A percentile compares a stretch with the other conserved stretches of the same genome.
Conservation (phyloP, 2,329 filamentous ascomycete genomes). For the Gremmenia infestans region DNA sequence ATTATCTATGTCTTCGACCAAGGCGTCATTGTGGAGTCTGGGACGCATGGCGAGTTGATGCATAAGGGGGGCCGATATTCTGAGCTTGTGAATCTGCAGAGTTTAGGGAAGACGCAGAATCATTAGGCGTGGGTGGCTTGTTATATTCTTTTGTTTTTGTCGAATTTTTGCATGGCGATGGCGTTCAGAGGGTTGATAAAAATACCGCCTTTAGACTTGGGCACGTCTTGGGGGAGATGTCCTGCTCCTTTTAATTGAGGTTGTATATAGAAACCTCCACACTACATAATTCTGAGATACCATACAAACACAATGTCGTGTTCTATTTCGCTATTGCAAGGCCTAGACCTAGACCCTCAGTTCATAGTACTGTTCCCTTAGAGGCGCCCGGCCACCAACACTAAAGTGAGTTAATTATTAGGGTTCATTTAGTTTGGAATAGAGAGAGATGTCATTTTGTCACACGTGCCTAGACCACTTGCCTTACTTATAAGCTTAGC, state of each 20-base stretch:
- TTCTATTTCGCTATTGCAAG: too few relatives aligned
- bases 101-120: constrained; percentile 52
- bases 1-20: constrained; percentile 96
- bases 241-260: not conserved
- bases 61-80: constrained; percentile 66
- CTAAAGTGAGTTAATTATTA: too few relatives aligned
- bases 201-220: not conserved
- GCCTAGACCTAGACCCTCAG: too few relatives aligned
- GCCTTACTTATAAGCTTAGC: too few relatives aligned
- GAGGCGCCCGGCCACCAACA: too few relatives aligned
- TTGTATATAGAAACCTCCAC: too few relatives aligned
- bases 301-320: too few relatives aligned
- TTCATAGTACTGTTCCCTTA: too few relatives aligned
- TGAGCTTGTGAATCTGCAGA: constrained; percentile 77
- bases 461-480: too few relatives aligned
- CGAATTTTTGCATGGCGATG: constrained; percentile 11
- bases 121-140: not conserved
- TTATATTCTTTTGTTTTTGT: not conserved
- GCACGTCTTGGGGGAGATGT: not conserved
- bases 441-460: too few relatives aligned
- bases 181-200: constrained; percentile 5
- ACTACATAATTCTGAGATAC: too few relatives aligned
- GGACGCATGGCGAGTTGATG: constrained; percentile 72
- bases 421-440: too few relatives aligned
- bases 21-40: constrained; percentile 78